A percentile compares a stretch with the other conserved stretches of the same genome.
Evolutionary conservation across 192 early-diverging fungal species (phyloP).

Genomic region (Coemansia sp.): DNA sequence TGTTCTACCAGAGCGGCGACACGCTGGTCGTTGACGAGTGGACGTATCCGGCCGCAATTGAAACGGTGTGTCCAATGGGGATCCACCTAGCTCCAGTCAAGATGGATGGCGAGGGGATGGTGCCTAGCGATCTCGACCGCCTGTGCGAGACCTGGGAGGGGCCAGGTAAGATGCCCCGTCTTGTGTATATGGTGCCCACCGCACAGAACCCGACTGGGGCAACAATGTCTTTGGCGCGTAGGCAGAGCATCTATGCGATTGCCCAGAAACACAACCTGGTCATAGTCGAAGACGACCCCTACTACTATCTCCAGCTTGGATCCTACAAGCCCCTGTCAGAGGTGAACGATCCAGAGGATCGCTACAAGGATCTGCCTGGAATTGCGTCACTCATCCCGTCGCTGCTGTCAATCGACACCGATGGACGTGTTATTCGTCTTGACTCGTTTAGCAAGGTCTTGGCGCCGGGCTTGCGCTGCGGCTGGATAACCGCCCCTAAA

Average conservation of each 20-base stretch:
- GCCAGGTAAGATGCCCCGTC: slow-evolving; percentile 29
- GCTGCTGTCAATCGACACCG: slow-evolving; percentile 86
- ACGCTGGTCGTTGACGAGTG: slow-evolving; percentile 63
- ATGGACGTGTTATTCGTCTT: slow-evolving; percentile 86
- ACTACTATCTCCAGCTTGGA: slow-evolving; percentile 84
- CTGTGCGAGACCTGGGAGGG: slow-evolving; percentile 48
- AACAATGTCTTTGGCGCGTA: slow-evolving; percentile 74
- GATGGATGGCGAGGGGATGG: slow-evolving; percentile 65
- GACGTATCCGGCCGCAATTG: slow-evolving; percentile 64
- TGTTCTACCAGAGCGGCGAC: slow-evolving; percentile 63
- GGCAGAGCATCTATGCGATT: slow-evolving; percentile 75
- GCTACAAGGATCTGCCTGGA: slow-evolving; percentile 28
- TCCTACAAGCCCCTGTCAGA: slow-evolving; percentile 18
- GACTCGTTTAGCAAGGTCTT: slow-evolving; percentile 94
- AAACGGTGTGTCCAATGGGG: slow-evolving; percentile 56
- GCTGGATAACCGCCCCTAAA: slow-evolving; percentile 70
- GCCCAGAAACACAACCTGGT: slow-evolving; percentile 75
- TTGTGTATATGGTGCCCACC: slow-evolving; percentile 78
- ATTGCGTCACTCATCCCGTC: slow-evolving; percentile 58
- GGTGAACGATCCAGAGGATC: slow-evolving; percentile 14
- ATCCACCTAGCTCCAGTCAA: slow-evolving; percentile 49
- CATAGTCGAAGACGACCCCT: slow-evolving; percentile 95
- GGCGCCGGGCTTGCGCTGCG: slow-evolving; percentile 82
- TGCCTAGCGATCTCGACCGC: slow-evolving; percentile 60
- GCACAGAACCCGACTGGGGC: slow-evolving; percentile 91